Percentiles rank a stretch among this genome's conserved stretches.
phyloP scores from a whole-genome alignment of 2,329 filamentous ascomycete species.

The Fusarium pseudograminearum region DNA sequence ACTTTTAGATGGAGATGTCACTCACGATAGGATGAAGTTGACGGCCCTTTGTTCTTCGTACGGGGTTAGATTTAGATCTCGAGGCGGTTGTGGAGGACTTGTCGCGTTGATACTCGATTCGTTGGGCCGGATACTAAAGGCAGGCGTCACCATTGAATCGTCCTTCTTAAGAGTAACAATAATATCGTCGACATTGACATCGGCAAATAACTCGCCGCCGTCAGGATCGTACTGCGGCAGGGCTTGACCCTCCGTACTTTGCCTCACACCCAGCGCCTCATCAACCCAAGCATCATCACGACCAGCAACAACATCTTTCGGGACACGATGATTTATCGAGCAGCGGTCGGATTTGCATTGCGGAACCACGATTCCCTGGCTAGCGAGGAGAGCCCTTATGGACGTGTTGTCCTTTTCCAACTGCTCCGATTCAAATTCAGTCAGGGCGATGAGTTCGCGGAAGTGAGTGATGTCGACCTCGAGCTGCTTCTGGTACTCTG shows the following conservation, averaged over 20 bases:
- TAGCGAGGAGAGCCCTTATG: slow-evolving; percentile 54
- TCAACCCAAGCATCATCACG: slow-evolving; percentile 40
- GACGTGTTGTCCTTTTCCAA: slow-evolving; percentile 59
- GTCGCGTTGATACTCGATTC: slow-evolving; percentile 37
- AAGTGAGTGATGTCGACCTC: slow-evolving; percentile 63
- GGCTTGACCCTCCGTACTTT: neutral
- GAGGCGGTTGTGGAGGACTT: slow-evolving; percentile 35
- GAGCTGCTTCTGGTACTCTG: slow-evolving; percentile 66
- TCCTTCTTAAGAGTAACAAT: slow-evolving; percentile 58
- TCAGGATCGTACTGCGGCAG: slow-evolving; percentile 13
- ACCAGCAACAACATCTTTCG: slow-evolving; percentile 1
- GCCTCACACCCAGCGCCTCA: slow-evolving; percentile 21
- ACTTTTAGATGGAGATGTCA: neutral
- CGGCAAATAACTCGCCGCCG: slow-evolving; percentile 48
- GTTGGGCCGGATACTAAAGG: slow-evolving; percentile 56
- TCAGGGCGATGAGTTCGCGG: slow-evolving; percentile 60
- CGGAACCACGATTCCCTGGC: slow-evolving; percentile 41
- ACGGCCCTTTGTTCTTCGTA: slow-evolving; percentile 60
- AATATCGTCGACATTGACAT: slow-evolving; percentile 55
- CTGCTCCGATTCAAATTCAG: slow-evolving; percentile 54
- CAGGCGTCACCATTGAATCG: slow-evolving; percentile 56
- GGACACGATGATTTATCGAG: slow-evolving; percentile 5
- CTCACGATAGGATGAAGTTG: slow-evolving; percentile 67
- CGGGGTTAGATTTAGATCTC: slow-evolving; percentile 49
- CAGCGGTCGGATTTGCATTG: slow-evolving; percentile 21